These are phyloP conservation scores for Colletotrichum phormii DNA, from an alignment of 2,329 filamentous ascomycete genomes.

Conservation along the genomic window DNA sequence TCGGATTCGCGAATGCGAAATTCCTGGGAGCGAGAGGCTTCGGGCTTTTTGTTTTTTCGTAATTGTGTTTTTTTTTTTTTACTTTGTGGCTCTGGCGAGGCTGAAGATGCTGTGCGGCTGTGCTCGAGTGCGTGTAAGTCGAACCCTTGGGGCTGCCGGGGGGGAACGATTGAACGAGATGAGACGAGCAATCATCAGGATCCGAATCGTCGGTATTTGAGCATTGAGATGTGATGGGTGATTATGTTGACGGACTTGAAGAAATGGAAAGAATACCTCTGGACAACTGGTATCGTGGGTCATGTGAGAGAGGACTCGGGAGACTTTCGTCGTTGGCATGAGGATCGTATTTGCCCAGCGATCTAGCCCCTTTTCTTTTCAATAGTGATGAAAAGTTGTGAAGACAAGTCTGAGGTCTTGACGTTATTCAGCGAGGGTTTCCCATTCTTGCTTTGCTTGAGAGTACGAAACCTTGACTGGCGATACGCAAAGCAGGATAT, in stretches of 20 bases:
- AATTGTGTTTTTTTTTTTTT: background rate
- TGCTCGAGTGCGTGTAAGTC: background rate
- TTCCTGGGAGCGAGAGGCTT: background rate
- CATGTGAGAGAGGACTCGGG: too few relatives aligned
- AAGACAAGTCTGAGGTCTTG: too few relatives aligned
- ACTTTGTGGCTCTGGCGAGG: background rate
- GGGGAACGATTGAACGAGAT: background rate
- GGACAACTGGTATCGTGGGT: too few relatives aligned
- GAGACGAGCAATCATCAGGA: background rate
- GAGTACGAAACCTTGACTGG: too few relatives aligned
- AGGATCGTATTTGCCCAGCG: too few relatives aligned
- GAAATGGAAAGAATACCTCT: background rate
- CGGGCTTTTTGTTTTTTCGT: background rate
- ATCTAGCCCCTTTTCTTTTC: too few relatives aligned
- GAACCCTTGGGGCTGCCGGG: too few relatives aligned
- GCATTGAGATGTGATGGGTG: background rate
- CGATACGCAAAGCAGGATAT: too few relatives aligned
- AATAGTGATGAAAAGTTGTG: too few relatives aligned
- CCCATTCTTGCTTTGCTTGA: too few relatives aligned
- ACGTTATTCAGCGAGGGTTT: too few relatives aligned
- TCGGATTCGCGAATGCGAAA: background rate
- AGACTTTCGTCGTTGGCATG: too few relatives aligned
- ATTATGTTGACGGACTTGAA: background rate
- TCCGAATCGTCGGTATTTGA: background rate
- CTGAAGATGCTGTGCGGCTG: background rate